A percentile compares a stretch with the other conserved stretches of the same genome.
Conservation (phyloP, 2,329 filamentous ascomycete species). For the Xylaria sp. region DNA sequence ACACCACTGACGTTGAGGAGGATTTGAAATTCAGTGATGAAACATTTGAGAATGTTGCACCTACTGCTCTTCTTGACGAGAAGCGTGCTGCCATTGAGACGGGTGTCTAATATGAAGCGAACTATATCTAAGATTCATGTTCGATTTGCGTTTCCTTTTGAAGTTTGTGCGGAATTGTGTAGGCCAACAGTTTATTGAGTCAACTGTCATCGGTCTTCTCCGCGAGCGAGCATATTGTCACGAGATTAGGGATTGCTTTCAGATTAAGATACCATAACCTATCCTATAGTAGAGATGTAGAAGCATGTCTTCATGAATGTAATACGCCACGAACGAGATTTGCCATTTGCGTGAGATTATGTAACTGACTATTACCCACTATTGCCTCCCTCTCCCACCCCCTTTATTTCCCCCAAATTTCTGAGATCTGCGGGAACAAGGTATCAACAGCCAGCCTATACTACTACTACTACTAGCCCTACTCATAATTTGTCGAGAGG, state of each 20-base stretch:
- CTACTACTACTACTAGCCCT: not conserved
- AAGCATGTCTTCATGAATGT: slow-evolving; percentile 6
- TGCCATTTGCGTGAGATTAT: not conserved
- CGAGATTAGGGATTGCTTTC: slow-evolving; percentile 4
- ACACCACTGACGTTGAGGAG: slow-evolving; percentile 82
- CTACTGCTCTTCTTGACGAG: slow-evolving; percentile 43
- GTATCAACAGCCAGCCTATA: not conserved
- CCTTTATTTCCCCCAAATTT: too few species aligned
- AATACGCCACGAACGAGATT: not conserved
- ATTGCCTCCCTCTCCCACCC: not conserved
- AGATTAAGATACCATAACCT: slow-evolving; percentile 22
- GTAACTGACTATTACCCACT: not conserved
- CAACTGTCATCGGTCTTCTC: not conserved
- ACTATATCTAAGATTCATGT: not conserved
- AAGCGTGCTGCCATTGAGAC: slow-evolving; percentile 39
- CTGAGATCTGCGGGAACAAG: not conserved
- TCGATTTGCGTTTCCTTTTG: slow-evolving; percentile 7
- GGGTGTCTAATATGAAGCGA: slow-evolving; percentile 10
- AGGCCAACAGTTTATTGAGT: slow-evolving; percentile 4
- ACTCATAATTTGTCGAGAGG: not conserved
- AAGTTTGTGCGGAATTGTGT: slow-evolving; percentile 17
- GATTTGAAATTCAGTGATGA: slow-evolving; percentile 89
- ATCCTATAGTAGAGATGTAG: slow-evolving; percentile 7
- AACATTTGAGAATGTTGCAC: slow-evolving; percentile 75
- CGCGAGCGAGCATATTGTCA: slow-evolving; percentile 8